Conservation (phyloP, 257 asterid species). For the Osmanthus fragrans region DNA sequence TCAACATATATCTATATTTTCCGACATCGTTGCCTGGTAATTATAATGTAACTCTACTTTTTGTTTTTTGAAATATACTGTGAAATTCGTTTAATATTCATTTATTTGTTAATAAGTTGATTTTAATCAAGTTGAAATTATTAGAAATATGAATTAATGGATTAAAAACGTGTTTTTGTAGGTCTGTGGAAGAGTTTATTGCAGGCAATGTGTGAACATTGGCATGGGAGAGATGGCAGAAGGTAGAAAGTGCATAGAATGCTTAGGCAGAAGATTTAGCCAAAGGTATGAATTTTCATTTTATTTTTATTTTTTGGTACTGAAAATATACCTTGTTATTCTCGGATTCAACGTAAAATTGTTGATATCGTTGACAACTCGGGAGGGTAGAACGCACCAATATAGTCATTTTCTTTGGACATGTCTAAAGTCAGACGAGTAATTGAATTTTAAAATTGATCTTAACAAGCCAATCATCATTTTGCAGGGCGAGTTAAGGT, state of each 20-base stretch:
- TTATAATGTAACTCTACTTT: not conserved
- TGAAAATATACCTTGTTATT: no score
- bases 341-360: no score
- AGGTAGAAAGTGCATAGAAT: slow-evolving; percentile 70
- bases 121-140: not conserved
- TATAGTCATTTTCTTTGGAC: not conserved
- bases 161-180: not conserved
- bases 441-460: not conserved
- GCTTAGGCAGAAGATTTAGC: slow-evolving; percentile 79
- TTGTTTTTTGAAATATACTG: not conserved
- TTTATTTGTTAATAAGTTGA: not conserved
- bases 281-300: slow-evolving; percentile 45
- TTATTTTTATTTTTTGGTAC: no score
- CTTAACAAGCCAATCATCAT: no score
- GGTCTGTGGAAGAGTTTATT: slow-evolving; percentile 82
- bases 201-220: slow-evolving; percentile 64
- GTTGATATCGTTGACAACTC: not conserved
- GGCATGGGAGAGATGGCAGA: slow-evolving; percentile 89
- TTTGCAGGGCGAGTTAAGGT: no score
- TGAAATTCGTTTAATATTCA: not conserved
- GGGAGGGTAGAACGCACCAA: not conserved
- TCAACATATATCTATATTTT: slow-evolving; percentile 55
- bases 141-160: not conserved
- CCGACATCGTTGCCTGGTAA: slow-evolving; percentile 79
- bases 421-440: not conserved